Percentiles rank a stretch among this genome's conserved stretches.
These are phyloP conservation scores for Phialemoniopsis sp. DNA, from an alignment of 2,329 filamentous ascomycete genomes.

Conservation along the genomic window DNA sequence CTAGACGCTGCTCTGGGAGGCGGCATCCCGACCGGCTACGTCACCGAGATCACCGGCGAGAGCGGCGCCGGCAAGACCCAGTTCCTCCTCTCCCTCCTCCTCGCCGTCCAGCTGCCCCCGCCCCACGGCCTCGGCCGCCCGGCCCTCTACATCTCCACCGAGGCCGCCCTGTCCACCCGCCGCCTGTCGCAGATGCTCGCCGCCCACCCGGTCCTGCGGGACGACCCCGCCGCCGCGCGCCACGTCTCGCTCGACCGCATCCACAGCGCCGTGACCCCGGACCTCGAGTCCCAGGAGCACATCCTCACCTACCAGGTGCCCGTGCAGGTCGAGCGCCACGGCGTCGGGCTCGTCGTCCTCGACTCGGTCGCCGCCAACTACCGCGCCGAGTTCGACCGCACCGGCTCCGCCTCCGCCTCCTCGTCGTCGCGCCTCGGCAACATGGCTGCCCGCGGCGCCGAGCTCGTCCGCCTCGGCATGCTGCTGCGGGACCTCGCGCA, in stretches of 20 bases:
- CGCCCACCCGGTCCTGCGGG: slow-evolving; percentile 56
- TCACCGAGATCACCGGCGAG: slow-evolving; percentile 90
- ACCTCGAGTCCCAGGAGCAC: slow-evolving; percentile 93
- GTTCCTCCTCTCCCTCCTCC: slow-evolving; percentile 78
- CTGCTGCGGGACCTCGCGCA: slow-evolving; percentile 73
- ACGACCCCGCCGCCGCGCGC: slow-evolving; percentile 26
- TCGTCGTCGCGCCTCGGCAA: slow-evolving; percentile 29
- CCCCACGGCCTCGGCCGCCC: slow-evolving; percentile 60
- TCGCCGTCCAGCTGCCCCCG: slow-evolving; percentile 76
- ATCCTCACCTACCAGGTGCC: slow-evolving; percentile 92
- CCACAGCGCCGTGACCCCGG: slow-evolving; percentile 76
- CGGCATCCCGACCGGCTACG: slow-evolving; percentile 73
- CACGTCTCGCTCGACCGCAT: slow-evolving; percentile 64
- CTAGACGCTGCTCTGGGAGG: slow-evolving; percentile 75
- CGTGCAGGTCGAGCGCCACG: slow-evolving; percentile 70
- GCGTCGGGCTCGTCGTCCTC: slow-evolving; percentile 77
- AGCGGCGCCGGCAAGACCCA: slow-evolving; percentile 96
- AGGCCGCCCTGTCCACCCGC: slow-evolving; percentile 76
- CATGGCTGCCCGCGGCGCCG: slow-evolving; percentile 71
- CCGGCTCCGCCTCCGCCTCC: slow-evolving; percentile 19
- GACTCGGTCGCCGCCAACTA: slow-evolving; percentile 97
- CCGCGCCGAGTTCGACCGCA: slow-evolving; percentile 78
- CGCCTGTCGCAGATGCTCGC: slow-evolving; percentile 77
- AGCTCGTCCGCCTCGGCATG: slow-evolving; percentile 73
- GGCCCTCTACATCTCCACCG: slow-evolving; percentile 93